Conservation (phyloP, 331 rosid species). For the Malus hybrid region DNA sequence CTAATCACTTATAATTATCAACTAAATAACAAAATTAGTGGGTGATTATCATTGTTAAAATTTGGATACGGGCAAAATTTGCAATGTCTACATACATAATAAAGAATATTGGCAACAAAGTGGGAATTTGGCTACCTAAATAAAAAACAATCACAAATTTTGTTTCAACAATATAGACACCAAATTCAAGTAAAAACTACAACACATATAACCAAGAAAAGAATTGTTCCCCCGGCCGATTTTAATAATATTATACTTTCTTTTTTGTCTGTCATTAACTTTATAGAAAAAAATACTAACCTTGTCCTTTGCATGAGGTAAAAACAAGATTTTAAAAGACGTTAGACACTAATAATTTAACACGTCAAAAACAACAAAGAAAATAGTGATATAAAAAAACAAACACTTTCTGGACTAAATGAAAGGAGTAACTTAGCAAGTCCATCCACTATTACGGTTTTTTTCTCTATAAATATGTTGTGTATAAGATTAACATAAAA, state of each 20-base stretch:
- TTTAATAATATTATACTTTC: too few relatives aligned
- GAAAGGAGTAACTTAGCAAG: neutral
- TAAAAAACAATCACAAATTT: neutral
- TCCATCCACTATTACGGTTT: neutral
- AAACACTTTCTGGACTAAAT: neutral
- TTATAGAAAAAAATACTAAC: too few relatives aligned
- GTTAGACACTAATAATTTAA: too few relatives aligned
- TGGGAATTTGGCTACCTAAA: neutral
- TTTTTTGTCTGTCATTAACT: neutral
- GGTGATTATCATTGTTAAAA: neutral
- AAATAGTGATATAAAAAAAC: too few relatives aligned
- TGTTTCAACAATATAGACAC: conserved; percentile 10
- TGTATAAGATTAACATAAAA: neutral
- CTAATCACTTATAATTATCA: neutral
- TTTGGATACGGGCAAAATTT: neutral
- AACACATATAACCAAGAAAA: neutral
- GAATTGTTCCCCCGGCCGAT: neutral
- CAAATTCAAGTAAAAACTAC: neutral
- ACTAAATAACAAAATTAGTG: neutral
- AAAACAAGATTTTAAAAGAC: too few relatives aligned
- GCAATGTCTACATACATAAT: neutral
- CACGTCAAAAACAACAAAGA: too few relatives aligned
- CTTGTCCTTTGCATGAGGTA: neutral
- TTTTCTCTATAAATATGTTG: neutral
- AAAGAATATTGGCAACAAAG: neutral